These are phyloP conservation scores for Mycena venus DNA, from an alignment of 768 basidiomycete species.

Conservation along the genomic window DNA sequence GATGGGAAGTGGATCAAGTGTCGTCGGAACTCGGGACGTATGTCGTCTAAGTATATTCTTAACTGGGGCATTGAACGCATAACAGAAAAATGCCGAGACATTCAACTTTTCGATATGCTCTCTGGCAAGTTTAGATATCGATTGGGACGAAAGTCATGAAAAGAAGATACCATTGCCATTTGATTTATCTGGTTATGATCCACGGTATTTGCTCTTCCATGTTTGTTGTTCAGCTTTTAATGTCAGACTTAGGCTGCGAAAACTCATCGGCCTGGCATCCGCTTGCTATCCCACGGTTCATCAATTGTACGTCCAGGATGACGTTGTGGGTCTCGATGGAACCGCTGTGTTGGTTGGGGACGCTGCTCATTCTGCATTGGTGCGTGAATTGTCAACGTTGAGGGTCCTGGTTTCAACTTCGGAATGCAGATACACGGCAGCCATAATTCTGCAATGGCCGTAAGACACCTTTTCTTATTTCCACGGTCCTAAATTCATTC, in stretches of 20 bases:
- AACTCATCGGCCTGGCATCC: constrained; percentile 5
- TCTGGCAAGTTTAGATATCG: background rate
- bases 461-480: constrained; percentile 19
- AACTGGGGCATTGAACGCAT: background rate
- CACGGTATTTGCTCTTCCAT: constrained; percentile 4
- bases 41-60: background rate
- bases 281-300: constrained; percentile 21
- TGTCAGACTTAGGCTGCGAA: background rate
- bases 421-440: constrained; percentile 51
- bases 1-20: constrained; percentile 19
- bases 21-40: constrained; percentile 9
- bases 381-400: constrained; percentile 1
- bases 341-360: constrained; percentile 54
- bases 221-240: background rate
- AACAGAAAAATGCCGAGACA: background rate
- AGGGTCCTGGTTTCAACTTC: background rate
- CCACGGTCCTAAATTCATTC: constrained; percentile 36
- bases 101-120: constrained; percentile 18
- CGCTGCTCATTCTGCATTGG: constrained; percentile 57
- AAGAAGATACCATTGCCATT: background rate
- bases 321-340: constrained; percentile 49
- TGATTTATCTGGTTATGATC: constrained; percentile 17
- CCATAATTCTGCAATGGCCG: constrained; percentile 58
- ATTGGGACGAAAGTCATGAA: background rate
- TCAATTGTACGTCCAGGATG: constrained; percentile 23